Evolutionary conservation across 345 rosid genomes (phyloP), one percentile per base, ranked within the genome.

Genomic region (Aquilaria yunnanensis): DNA sequence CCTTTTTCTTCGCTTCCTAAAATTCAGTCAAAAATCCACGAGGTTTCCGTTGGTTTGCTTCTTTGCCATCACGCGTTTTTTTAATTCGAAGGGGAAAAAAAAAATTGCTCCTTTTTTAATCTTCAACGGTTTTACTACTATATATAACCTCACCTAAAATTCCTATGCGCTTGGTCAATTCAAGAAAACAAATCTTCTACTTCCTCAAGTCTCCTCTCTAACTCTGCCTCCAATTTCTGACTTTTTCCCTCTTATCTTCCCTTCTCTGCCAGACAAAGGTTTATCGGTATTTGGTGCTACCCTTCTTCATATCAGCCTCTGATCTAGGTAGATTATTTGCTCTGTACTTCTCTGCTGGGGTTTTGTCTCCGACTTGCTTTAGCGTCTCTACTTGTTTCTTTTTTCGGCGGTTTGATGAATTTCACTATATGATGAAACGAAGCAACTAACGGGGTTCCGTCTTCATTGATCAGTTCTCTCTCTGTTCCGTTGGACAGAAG

Each of bases 21-120:
- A 45, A 51, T 49, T 50, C 47, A 43, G 70, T 72, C 77, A 63
- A 63, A 62, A 49, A 8, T 9, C 72, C 69, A 60, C 74, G 61
- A 33, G 56, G 63, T 54, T 70, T 75, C 59, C 69, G 56, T 63
- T 54, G 29, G 12, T 52, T 60, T 60, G 55, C 60, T 12, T 37
- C 41, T 3, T 32, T 4, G 34, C 9, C 30, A 61, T 51, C 48
- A 66, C 70, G 54, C 64, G 70, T 61, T 14, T 29, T 14, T 49
- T 37, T 34, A 43, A 59, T 53, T 60, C 13, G 6, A 3, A 43
- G 56, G 32, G 9, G n/a, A n/a, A 54, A 11, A 14, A 8, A 30
- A 33, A n/a, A 48, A 23, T 47, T 8, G 7, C 16, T 10, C n/a
- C 62, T 12, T 45, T 37, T 30, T 54, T 23, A 23, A 37, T 37